phyloP scores from a whole-genome alignment of 768 basidiomycete genomes.

The Kwoniella newhampshirensis region DNA sequence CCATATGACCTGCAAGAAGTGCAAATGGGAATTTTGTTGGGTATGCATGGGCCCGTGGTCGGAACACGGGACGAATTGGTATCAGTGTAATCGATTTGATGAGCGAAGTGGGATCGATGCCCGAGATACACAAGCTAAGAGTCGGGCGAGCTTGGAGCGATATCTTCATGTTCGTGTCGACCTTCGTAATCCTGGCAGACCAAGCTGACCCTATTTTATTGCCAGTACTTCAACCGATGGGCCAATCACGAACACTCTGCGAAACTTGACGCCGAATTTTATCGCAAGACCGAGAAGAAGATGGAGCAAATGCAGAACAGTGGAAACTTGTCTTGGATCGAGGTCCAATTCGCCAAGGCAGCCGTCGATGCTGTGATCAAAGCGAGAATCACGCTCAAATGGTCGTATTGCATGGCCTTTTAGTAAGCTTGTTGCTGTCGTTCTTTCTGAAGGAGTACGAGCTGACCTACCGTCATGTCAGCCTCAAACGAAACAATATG shows the following conservation, averaged over 20 bases:
- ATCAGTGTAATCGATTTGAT: conserved; percentile 95
- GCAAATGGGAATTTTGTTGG: conserved; percentile 94
- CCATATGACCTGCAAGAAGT: conserved; percentile 99
- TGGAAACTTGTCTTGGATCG: conserved; percentile 92
- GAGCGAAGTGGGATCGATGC: conserved; percentile 82
- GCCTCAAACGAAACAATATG: conserved; percentile 77
- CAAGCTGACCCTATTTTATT: not conserved
- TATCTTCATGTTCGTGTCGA: conserved; percentile 82
- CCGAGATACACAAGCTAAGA: conserved; percentile 85
- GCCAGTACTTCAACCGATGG: conserved; percentile 97
- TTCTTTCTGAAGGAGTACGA: not conserved
- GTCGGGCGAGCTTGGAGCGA: conserved; percentile 85
- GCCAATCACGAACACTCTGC: conserved; percentile 99
- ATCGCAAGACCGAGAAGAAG: conserved; percentile 96
- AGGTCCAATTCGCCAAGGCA: conserved; percentile 98
- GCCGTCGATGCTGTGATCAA: conserved; percentile 88
- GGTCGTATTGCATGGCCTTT: conserved; percentile 99
- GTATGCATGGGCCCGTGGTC: conserved; percentile 99
- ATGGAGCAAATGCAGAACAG: conserved; percentile 99
- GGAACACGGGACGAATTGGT: conserved; percentile 96
- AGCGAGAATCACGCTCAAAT: conserved; percentile 93
- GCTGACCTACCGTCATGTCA: conserved; percentile 6
- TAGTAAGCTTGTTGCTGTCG: conserved; percentile 57
- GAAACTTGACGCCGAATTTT: conserved; percentile 87
- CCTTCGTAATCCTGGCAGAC: not conserved